Conservation (phyloP, 129 eudicot species). For the Mikania micrantha region DNA sequence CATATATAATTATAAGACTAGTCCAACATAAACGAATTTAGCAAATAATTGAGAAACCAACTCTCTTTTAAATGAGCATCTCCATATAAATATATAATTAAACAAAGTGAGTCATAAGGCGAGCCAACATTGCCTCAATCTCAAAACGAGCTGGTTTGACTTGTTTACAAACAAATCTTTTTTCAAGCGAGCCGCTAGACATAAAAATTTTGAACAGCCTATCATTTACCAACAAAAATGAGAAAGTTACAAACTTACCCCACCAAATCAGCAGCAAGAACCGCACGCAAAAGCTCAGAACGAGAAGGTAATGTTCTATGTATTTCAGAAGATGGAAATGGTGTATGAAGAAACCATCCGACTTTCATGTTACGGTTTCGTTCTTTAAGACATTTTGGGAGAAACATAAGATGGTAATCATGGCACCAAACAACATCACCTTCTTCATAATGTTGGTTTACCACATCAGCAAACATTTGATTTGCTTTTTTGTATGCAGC, state of each 20-base stretch:
- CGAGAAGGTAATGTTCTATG: slow-evolving; percentile 89
- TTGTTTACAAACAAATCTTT: no score
- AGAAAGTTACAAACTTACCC: slow-evolving; percentile 42
- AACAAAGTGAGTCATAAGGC: no score
- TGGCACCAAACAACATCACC: slow-evolving; percentile 98
- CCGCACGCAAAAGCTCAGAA: slow-evolving; percentile 63
- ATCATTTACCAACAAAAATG: not conserved
- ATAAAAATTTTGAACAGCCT: no score
- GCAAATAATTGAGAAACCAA: no score
- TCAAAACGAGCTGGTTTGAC: no score
- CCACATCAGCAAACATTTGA: slow-evolving; percentile 90
- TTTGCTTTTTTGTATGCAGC: slow-evolving; percentile 81
- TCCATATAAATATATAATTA: no score
- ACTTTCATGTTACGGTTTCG: slow-evolving; percentile 74
- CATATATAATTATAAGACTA: no score
- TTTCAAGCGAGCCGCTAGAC: no score
- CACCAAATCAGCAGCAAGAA: slow-evolving; percentile 84
- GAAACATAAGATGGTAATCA: slow-evolving; percentile 92
- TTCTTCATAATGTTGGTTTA: slow-evolving; percentile 62
- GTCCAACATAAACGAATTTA: no score
- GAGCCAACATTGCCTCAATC: no score
- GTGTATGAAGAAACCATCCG: slow-evolving; percentile 93
- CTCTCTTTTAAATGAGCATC: no score
- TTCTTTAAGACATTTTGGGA: slow-evolving; percentile 68
- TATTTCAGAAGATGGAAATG: slow-evolving; percentile 84